These are phyloP conservation scores for Beauveria asiatica DNA, from an alignment of 2,329 filamentous ascomycete species.

Conservation along the genomic window DNA sequence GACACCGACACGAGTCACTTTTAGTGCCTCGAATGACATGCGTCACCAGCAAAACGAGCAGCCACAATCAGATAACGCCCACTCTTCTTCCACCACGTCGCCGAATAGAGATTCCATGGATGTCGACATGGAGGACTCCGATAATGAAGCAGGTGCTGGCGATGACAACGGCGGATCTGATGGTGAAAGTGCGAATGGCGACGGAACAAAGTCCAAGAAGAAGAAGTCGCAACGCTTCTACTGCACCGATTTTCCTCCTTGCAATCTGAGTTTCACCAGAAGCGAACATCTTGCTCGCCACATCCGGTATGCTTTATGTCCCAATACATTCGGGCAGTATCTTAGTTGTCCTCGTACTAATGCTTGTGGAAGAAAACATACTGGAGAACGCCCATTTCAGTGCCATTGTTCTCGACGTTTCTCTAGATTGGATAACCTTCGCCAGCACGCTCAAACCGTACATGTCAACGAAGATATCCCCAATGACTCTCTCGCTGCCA, in stretches of 20 bases:
- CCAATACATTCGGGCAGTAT: neutral
- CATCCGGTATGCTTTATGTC: constrained; percentile 57
- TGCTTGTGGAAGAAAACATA: constrained; percentile 66
- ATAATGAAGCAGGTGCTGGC: constrained; percentile 44
- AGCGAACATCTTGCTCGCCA: constrained; percentile 94
- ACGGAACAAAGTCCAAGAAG: constrained; percentile 73
- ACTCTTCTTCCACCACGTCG: constrained; percentile 45
- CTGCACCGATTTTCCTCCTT: constrained; percentile 90
- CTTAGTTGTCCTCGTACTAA: neutral
- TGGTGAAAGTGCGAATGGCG: constrained; percentile 53
- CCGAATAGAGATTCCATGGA: constrained; percentile 49
- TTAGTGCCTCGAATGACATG: constrained; percentile 32
- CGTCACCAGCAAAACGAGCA: constrained; percentile 35
- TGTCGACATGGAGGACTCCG: constrained; percentile 68
- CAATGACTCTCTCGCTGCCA: constrained; percentile 83
- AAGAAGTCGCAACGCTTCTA: constrained; percentile 96
- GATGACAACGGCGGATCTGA: constrained; percentile 53
- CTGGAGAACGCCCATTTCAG: constrained; percentile 90
- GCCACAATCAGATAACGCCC: neutral
- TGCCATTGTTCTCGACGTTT: constrained; percentile 93
- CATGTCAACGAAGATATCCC: constrained; percentile 98
- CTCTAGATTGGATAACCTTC: constrained; percentile 86
- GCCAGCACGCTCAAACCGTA: constrained; percentile 95
- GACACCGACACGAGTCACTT: constrained; percentile 56
- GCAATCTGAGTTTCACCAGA: constrained; percentile 86